These are phyloP conservation scores for Phytophthora uliginosa DNA, from an alignment of 352 stramenopile species.

Conservation along the genomic window DNA sequence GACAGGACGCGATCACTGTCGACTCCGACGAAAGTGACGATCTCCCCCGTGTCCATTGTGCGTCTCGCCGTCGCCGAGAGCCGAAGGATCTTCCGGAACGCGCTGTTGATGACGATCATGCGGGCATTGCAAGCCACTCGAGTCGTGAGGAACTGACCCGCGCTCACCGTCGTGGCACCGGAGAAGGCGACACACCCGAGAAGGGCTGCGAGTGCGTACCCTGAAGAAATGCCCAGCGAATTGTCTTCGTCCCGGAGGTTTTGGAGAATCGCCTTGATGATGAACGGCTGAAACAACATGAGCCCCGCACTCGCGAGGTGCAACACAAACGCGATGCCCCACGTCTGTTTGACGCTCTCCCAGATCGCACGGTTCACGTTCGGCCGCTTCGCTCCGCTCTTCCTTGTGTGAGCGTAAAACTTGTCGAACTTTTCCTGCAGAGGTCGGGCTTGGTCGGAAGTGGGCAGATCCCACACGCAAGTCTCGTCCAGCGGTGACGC, in stretches of 20 bases:
- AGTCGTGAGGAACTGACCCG: constrained; percentile 54
- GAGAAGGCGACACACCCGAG: constrained; percentile 34
- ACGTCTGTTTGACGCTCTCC: constrained; percentile 38
- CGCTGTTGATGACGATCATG: constrained; percentile 61
- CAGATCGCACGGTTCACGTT: constrained; percentile 47
- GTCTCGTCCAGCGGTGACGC: constrained; percentile 37
- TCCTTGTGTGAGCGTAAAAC: constrained; percentile 23
- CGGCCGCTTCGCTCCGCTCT: constrained; percentile 2
- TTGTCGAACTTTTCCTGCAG: constrained; percentile 47
- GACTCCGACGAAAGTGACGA: constrained; percentile 60
- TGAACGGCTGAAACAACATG: constrained; percentile 40
- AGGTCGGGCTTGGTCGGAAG: constrained; percentile 35
- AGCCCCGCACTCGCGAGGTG: constrained; percentile 5
- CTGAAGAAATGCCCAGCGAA: constrained; percentile 48
- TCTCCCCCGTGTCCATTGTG: constrained; percentile 57
- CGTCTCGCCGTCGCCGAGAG: constrained; percentile 53
- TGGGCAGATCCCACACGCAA: constrained; percentile 42
- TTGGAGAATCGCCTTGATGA: constrained; percentile 68
- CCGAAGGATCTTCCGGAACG: constrained; percentile 62
- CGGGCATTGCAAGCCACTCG: constrained; percentile 56
- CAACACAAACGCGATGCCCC: not conserved
- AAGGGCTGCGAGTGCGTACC: constrained; percentile 52
- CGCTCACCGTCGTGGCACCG: constrained; percentile 47
- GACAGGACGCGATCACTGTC: constrained; percentile 43
- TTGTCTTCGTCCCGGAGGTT: constrained; percentile 46